Evolutionary conservation across 2,329 filamentous ascomycete species (phyloP).

Genomic region (Colletotrichum shisoi): DNA sequence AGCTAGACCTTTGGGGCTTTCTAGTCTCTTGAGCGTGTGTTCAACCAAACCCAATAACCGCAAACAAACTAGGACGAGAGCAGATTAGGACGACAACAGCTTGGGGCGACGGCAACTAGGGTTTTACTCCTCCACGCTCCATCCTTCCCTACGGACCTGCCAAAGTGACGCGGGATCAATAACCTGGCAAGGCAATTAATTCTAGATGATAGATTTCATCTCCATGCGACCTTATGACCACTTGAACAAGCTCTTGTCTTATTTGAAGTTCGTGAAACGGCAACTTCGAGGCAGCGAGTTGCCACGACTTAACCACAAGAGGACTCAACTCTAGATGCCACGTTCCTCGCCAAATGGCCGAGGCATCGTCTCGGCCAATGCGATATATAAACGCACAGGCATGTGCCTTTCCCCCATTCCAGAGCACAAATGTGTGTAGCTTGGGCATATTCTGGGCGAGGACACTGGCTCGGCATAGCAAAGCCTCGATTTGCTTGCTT

Average conservation of each 20-base stretch:
- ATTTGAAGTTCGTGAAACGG: too few species aligned
- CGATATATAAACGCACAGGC: neutral
- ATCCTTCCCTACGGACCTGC: neutral
- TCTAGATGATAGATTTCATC: neutral
- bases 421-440: neutral
- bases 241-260: neutral
- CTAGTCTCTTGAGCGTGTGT: too few species aligned
- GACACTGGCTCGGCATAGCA: neutral
- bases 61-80: too few species aligned
- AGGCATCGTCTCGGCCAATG: neutral
- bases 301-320: neutral
- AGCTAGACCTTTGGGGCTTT: too few species aligned
- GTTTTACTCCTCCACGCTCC: neutral
- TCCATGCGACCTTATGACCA: neutral
- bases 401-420: neutral
- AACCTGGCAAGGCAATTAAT: neutral
- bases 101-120: too few species aligned
- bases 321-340: neutral
- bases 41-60: too few species aligned
- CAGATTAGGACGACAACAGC: too few species aligned
- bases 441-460: neutral
- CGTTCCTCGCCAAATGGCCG: neutral
- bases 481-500: neutral
- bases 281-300: neutral
- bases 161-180: neutral